Evolutionary conservation across 345 rosid species (phyloP).

Genomic region (Excoecaria cochinchinensis): DNA sequence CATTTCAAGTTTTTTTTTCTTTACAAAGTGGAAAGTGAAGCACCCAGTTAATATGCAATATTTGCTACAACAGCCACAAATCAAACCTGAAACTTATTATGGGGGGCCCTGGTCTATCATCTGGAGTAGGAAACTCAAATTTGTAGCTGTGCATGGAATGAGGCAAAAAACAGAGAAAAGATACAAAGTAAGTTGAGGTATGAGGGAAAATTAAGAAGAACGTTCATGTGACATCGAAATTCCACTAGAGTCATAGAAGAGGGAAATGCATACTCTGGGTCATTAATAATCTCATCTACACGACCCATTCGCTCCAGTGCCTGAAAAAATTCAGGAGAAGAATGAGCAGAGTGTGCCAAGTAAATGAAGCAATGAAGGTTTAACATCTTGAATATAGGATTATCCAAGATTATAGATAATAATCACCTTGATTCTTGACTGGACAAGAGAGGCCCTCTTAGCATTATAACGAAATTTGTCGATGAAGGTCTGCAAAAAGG

Average conservation of each 20-base stretch:
- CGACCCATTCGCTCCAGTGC: conserved; percentile 89
- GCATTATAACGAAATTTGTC: conserved; percentile 99
- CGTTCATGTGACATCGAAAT: conserved; percentile 5
- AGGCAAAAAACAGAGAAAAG: neutral
- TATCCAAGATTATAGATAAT: conserved; percentile 10
- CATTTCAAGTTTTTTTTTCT: neutral
- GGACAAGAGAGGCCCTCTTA: conserved; percentile 98
- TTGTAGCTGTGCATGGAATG: conserved; percentile 72
- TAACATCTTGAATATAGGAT: conserved; percentile 7
- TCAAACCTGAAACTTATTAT: conserved; percentile 97
- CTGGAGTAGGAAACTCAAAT: conserved; percentile 99
- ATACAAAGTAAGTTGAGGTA: neutral
- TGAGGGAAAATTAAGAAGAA: neutral
- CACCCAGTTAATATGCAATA: conserved; percentile 7
- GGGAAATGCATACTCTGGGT: conserved; percentile 78
- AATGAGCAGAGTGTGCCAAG: neutral
- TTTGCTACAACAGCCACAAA: conserved; percentile 18
- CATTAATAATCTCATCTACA: conserved; percentile 92
- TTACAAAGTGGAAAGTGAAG: neutral
- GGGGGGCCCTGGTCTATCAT: conserved; percentile 94
- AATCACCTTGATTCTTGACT: conserved; percentile 95
- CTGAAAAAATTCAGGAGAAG: conserved; percentile 38
- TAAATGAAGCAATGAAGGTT: neutral
- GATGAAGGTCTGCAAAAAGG: conserved; percentile 71
- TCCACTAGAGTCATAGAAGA: conserved; percentile 13